Evolutionary conservation across 805 yeast species (phyloP).

Genomic region (Suhomyces canberraensis): DNA sequence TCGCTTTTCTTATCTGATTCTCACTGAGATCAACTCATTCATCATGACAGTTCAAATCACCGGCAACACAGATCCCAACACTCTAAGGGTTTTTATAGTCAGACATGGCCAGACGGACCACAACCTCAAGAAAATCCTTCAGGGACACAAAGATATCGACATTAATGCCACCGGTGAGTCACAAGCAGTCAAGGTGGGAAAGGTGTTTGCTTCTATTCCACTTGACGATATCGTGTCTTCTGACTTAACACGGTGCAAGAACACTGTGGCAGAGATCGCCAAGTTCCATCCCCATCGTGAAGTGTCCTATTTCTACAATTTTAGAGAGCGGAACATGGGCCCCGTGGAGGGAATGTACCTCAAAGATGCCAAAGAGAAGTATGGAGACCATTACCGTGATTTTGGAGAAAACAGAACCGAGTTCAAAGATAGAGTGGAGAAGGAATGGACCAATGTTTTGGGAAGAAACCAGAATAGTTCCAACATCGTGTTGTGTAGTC

Average conservation of each 20-base stretch:
- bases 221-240: constrained; percentile 50
- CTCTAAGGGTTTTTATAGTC: constrained; percentile 55
- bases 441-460: constrained; percentile 44
- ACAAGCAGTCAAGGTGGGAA: constrained; percentile 60
- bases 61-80: constrained; percentile 32
- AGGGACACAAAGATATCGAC: constrained; percentile 72
- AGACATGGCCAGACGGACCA: constrained; percentile 86
- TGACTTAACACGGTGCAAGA: constrained; percentile 57
- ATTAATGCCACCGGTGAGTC: constrained; percentile 57
- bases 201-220: constrained; percentile 32
- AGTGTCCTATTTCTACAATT: constrained; percentile 32
- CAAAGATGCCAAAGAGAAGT: constrained; percentile 58
- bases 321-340: constrained; percentile 80
- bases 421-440: constrained; percentile 47
- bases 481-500: constrained; percentile 65
- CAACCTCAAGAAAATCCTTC: constrained; percentile 65
- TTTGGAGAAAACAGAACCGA: constrained; percentile 58
- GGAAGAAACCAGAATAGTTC: constrained; percentile 31
- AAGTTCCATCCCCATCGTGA: constrained; percentile 17
- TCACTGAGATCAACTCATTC: too few relatives aligned
- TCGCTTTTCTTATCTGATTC: too few relatives aligned
- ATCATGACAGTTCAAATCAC: constrained; percentile 15
- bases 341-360: constrained; percentile 69
- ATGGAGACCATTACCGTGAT: constrained; percentile 57
- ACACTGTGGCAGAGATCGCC: constrained; percentile 51